phyloP scores from a whole-genome alignment of 2,329 filamentous ascomycete genomes.

The Piedraia hortae region DNA sequence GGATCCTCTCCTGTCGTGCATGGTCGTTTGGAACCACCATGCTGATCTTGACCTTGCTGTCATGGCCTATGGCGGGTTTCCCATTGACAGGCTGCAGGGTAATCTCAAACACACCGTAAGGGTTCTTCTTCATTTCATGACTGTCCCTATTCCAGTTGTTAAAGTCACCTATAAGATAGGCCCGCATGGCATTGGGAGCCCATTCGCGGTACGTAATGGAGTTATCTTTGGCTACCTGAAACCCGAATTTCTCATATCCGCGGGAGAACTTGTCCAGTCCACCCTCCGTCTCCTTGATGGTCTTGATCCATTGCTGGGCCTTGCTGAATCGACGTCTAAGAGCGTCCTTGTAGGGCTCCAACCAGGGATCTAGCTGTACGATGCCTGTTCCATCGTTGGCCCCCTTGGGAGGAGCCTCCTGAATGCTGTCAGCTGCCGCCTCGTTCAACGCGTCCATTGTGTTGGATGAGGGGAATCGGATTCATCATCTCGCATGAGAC shows the following conservation, averaged over 20 bases:
- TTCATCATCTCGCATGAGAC: too few species aligned
- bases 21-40: slow-evolving; percentile 55
- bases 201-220: slow-evolving; percentile 85
- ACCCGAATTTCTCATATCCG: slow-evolving; percentile 63
- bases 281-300: slow-evolving; percentile 58
- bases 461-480: too few species aligned
- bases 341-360: slow-evolving; percentile 55
- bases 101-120: slow-evolving; percentile 70
- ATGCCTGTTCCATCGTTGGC: slow-evolving; percentile 66
- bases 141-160: slow-evolving; percentile 71
- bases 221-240: slow-evolving; percentile 55
- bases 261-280: slow-evolving; percentile 77
- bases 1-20: slow-evolving; percentile 52
- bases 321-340: slow-evolving; percentile 52
- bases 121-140: slow-evolving; percentile 65
- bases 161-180: slow-evolving; percentile 80
- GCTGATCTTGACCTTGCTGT: slow-evolving; percentile 84
- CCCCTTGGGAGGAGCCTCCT: slow-evolving; percentile 21
- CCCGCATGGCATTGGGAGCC: slow-evolving; percentile 69
- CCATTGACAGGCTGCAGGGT: slow-evolving; percentile 49
- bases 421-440: slow-evolving; percentile 18
- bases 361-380: slow-evolving; percentile 63
- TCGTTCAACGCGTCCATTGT: slow-evolving; percentile 18
- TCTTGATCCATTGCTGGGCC: slow-evolving; percentile 65
- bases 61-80: slow-evolving; percentile 56